Base-by-base conservation (phyloP, 495 filamentous ascomycete genomes). In the Gamarada debralockiae region DNA sequence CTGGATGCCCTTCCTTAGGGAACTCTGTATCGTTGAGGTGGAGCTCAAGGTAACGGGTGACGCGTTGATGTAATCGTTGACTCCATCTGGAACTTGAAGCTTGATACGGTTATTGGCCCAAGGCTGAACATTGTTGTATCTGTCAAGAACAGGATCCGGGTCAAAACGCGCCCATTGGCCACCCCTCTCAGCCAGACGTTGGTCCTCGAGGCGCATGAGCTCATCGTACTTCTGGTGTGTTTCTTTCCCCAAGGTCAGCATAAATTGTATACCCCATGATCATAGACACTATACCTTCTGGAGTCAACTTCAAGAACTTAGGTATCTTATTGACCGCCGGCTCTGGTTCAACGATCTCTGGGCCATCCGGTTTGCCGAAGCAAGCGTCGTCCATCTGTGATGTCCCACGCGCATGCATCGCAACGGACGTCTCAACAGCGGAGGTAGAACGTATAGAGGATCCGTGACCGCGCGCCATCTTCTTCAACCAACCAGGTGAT, bases 1-100 rank as follows among this genome's bases (percentile, higher is more conserved):
- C 8, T 60, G 71, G 69, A 60, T 71, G 76, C 86, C 73, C 79
- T 84, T 41, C 73, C 91, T 48, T 76, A 84, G 60, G 50, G 81
- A 79, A 31, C 68, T 71, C 29, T 59, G 56, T 15, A 47, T 57
- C 2, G 22, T 17, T 18, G 60, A 50, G n/a, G 57, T 56, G 3
- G 57, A 56, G 17, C 42, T 43, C 23, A 97, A 72, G 5, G 75
- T 61, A 40, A 99, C 95, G 17, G 91, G 90, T 7, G 90, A 95
- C 17, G 93, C 93, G 65, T 99, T 99, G 73, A 97, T 95, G 69
- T 97, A 99, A 67, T 97, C 89, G 58, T 83, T 82, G 50, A 84
- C 71, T 13, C 85, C 89, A 24, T 85, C 80, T 10, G 89, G 86
- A 2, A 97, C 93, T 29, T 79, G 78, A 20, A 99, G 81, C 62